phyloP scores from a whole-genome alignment of 352 stramenopile species.

The Pythium coloratum region DNA sequence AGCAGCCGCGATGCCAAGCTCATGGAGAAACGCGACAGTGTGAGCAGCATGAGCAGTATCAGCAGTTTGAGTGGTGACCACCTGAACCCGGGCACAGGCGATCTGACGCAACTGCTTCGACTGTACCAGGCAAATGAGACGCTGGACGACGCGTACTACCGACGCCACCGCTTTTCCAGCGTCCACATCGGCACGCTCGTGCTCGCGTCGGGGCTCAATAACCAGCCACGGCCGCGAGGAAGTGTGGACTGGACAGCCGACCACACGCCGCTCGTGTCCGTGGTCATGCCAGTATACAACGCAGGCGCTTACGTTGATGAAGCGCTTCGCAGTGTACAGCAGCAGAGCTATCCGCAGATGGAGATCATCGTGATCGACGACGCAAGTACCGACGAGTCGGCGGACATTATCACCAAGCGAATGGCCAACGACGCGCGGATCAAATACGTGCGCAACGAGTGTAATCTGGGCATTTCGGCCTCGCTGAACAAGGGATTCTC shows the following conservation, averaged over 20 bases:
- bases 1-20: conserved; percentile 26
- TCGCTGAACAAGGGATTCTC: conserved; percentile 75
- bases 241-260: conserved; percentile 31
- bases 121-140: conserved; percentile 36
- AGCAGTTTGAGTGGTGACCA: background rate
- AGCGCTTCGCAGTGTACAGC: conserved; percentile 44
- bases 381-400: conserved; percentile 49
- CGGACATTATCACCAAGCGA: conserved; percentile 44
- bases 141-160: conserved; percentile 64
- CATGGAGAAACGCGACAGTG: conserved; percentile 12
- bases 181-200: conserved; percentile 83
- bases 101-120: conserved; percentile 33
- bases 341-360: conserved; percentile 43
- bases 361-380: conserved; percentile 79
- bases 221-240: conserved; percentile 15
- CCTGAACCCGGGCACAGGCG: conserved; percentile 14
- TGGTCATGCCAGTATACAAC: conserved; percentile 81
- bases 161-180: conserved; percentile 48
- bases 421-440: conserved; percentile 37
- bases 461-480: conserved; percentile 53
- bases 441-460: conserved; percentile 44
- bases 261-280: conserved; percentile 42
- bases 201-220: conserved; percentile 28
- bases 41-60: background rate
- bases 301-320: conserved; percentile 40